Evolutionary conservation across 129 eudicot genomes (phyloP), one percentile per base, ranked within the genome.

Genomic region (Glebionis coronaria): DNA sequence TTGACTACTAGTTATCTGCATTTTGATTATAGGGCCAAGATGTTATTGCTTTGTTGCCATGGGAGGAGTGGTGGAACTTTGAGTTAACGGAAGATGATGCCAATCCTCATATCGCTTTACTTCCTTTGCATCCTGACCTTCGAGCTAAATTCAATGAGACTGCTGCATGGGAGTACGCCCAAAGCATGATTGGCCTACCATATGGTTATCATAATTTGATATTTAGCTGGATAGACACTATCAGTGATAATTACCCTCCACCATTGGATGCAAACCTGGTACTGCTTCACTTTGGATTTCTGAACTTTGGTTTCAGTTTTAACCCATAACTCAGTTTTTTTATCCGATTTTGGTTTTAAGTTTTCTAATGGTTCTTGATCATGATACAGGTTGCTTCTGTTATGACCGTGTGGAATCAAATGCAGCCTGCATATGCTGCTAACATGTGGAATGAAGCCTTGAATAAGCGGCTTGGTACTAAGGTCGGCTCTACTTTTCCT

Each of bases 61-160:
- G 99, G 99, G 95, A 93, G 4, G 99, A 93, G 63, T 93, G 99
- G 99, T 93, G 99, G 99, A 76, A 88, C 9, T 93, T 80, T 64
- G 99, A 93, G 85, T 59, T 84, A 82, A 93, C 84, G 13, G 76
- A 89, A 81, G 99, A 93, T 73, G 93, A 89, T 46, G 65, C 97
- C 3, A 81, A 93, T 83, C 99, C 99, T 2, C 99, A 93, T 25
- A 89, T 93, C 55, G 97, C 99, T 12, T 77, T 93, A 81, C 95
- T 93, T 56, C 99, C 99, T 38, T 83, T 93, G 82, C 99, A 81
- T 84, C 92, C 92, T 49, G 93, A 93, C 38, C 75, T 89, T 49
- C 81, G 97, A 56, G 79, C 95, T 44, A 84, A 82, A 81, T 93
- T 93, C 35, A 89, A 93, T 18, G 93, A 86, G 59, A 86, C 88